A percentile compares a stretch with the other conserved stretches of the same genome.
Conservation (phyloP, 805 yeast species). For the Jamesozyma rosinii region DNA sequence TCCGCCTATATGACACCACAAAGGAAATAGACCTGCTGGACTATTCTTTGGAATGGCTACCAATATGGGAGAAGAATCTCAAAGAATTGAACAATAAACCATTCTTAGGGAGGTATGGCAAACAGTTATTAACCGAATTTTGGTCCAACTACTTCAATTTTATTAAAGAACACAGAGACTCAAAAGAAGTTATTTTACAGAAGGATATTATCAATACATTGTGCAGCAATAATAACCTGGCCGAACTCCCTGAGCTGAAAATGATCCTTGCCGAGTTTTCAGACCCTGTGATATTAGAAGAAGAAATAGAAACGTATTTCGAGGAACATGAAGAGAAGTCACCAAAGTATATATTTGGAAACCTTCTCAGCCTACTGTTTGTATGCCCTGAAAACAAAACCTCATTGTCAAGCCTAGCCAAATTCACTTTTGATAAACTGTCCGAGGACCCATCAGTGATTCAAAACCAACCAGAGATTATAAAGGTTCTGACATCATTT, state of each 20-base stretch:
- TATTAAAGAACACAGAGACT: conserved; percentile 5
- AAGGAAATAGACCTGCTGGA: conserved; percentile 13
- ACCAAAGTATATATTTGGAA: conserved; percentile 7
- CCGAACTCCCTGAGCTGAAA: conserved; percentile 14
- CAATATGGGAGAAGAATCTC: conserved; percentile 26
- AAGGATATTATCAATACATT: conserved; percentile 12
- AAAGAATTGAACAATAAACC: conserved; percentile 23
- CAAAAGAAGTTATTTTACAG: conserved; percentile 1
- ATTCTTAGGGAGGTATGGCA: conserved; percentile 27
- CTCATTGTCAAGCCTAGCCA: conserved; percentile 12
- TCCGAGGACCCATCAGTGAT: conserved; percentile 13
- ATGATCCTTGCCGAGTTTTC: conserved; percentile 13
- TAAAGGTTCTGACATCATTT: conserved; percentile 6
- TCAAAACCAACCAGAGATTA: conserved; percentile 5
- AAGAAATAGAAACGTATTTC: conserved; percentile 6
- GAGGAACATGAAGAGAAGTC: conserved; percentile 2
- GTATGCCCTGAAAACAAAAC: conserved; percentile 10
- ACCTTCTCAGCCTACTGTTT: conserved; percentile 9
- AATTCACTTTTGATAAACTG: conserved; percentile 11
- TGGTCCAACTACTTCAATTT: conserved; percentile 24
- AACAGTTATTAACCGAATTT: conserved; percentile 26
- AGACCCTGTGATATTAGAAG: conserved; percentile 10
- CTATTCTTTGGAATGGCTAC: conserved; percentile 16
- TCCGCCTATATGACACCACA: conserved; percentile 14
- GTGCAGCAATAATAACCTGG: conserved; percentile 11